These are phyloP conservation scores for Flaveria floridana DNA, from an alignment of 140 eudicot species.

Conservation along the genomic window DNA sequence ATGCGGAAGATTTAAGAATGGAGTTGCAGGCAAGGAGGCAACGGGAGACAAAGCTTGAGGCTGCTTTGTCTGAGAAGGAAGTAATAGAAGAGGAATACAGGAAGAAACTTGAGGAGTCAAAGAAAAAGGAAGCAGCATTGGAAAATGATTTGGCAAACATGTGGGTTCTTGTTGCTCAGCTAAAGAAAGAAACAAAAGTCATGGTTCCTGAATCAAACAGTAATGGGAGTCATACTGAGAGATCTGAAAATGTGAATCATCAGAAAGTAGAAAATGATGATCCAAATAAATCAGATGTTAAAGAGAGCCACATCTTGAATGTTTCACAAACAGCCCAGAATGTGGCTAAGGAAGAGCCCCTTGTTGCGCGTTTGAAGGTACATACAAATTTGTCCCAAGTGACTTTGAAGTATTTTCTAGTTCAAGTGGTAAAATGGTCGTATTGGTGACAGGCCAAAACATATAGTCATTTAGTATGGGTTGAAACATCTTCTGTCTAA, in stretches of 20 bases:
- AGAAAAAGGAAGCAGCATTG: constrained; percentile 79
- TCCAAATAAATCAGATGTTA: constrained; percentile 34
- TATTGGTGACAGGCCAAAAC: background rate
- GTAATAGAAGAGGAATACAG: constrained; percentile 67
- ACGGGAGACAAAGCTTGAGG: constrained; percentile 74
- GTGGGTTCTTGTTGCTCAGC: constrained; percentile 99
- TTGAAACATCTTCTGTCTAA: background rate
- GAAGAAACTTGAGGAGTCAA: constrained; percentile 66
- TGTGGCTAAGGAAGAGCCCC: constrained; percentile 73
- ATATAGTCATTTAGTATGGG: background rate
- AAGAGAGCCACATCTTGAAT: constrained; percentile 51
- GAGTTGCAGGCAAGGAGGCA: constrained; percentile 86
- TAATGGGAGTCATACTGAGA: constrained; percentile 39
- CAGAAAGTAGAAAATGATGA: constrained; percentile 42
- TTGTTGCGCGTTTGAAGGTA: constrained; percentile 92
- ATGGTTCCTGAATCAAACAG: constrained; percentile 40
- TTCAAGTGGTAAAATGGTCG: background rate
- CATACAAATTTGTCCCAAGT: background rate
- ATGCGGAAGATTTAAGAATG: constrained; percentile 68
- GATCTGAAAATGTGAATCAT: constrained; percentile 30
- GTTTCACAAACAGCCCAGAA: constrained; percentile 38
- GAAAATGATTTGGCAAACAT: constrained; percentile 94
- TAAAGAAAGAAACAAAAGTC: constrained; percentile 65
- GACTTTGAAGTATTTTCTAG: background rate
- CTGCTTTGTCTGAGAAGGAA: constrained; percentile 88